Evolutionary conservation across 441 rosid species (phyloP), one percentile per base, ranked within the genome.

Genomic region (Croton setiger): DNA sequence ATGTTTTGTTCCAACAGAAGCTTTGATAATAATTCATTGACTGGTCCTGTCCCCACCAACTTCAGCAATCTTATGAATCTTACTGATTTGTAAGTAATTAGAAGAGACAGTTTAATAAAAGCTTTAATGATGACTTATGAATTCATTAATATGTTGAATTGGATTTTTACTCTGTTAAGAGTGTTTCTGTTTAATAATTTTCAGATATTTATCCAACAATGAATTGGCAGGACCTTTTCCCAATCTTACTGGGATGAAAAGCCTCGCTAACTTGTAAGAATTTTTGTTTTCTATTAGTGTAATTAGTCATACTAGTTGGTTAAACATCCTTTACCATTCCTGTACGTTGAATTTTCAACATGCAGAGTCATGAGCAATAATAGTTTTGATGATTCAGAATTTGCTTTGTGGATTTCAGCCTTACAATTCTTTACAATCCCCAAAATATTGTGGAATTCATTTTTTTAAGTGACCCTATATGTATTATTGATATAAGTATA

Each of bases 331-430:
- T 27, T 27, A 27, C 31, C 31, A 1, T 27, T 27, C 31, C 31
- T 27, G 1, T 27, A 27, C 31, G 31, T 27, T 2, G 31, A 27
- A 27, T 27, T 27, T 27, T 27, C 31, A 9, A 39, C 43, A 39
- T 76, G 70, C 86, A 94, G 99, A 83, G 97, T 87, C 75, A 41
- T 90, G 70, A 92, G 99, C 80, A 90, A 90, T 69, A 95, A 92
- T 48, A 73, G 71, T 56, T 87, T 93, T 62, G 73, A 72, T 10
- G 14, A 60, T 18, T 56, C 94, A 39, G 68, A 57, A 1, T 44
- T 91, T 72, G 93, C 97, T 49, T 17, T 80, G 4, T 93, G 93
- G 97, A 49, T 87, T 56, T 59, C 80, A 47, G 64, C 76, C 7
- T 78, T 85, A 33, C 23, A 3, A 39, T 75, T 87, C 41, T 77